Evolutionary conservation across 345 rosid species (phyloP).

Genomic region (Dimocarpus longan): DNA sequence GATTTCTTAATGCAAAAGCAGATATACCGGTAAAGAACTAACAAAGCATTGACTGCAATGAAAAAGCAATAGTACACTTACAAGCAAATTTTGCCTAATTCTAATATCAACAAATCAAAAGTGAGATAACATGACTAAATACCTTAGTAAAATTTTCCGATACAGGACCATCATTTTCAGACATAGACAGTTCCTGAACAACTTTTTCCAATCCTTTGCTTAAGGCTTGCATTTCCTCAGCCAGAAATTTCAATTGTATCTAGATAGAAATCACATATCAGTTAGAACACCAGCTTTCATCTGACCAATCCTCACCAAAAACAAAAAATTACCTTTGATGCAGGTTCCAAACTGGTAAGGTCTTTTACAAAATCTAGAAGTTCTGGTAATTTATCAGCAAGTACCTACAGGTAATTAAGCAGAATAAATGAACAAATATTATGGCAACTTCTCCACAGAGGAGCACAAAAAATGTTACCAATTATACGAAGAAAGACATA

Average conservation of each 20-base stretch:
- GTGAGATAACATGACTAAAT: constrained; percentile 13
- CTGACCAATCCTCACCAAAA: background rate
- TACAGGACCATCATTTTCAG: constrained; percentile 85
- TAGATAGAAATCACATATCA: constrained; percentile 35
- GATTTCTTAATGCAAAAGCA: constrained; percentile 2
- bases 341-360: constrained; percentile 64
- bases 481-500: background rate
- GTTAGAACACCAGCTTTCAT: constrained; percentile 14
- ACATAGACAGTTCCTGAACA: constrained; percentile 75
- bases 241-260: constrained; percentile 92
- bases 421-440: constrained; percentile 6
- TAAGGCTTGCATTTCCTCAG: constrained; percentile 98
- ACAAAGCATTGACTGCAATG: background rate
- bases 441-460: background rate
- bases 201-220: constrained; percentile 96
- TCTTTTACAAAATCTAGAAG: constrained; percentile 79
- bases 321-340: constrained; percentile 61
- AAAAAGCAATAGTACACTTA: background rate
- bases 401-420: constrained; percentile 58
- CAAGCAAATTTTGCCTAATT: background rate
- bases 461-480: background rate
- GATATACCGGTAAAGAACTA: background rate
- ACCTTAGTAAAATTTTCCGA: constrained; percentile 78
- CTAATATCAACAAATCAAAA: background rate
- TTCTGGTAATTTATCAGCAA: constrained; percentile 83